These are phyloP conservation scores for Pseudogymnoascus sp. DNA, from an alignment of 2,329 filamentous ascomycete genomes.

Conservation along the genomic window DNA sequence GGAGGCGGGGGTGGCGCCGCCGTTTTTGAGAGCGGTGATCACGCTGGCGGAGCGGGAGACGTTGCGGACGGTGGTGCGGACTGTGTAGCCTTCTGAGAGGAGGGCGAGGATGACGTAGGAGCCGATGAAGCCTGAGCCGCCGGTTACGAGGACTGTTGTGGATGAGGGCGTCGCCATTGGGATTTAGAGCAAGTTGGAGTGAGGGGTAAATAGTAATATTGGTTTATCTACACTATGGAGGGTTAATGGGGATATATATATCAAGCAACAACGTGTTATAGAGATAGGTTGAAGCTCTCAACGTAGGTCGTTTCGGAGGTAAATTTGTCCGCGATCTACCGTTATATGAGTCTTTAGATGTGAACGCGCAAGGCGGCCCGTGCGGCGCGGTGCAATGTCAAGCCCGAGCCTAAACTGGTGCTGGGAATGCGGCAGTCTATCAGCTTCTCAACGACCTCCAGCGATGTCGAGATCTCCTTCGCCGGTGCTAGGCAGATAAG, in stretches of 20 bases:
- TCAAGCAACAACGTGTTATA: not conserved
- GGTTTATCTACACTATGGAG: not conserved
- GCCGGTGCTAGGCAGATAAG: slow-evolving; percentile 25
- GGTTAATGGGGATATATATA: not conserved
- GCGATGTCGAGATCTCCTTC: slow-evolving; percentile 20
- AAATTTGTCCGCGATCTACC: not conserved
- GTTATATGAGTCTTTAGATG: not conserved
- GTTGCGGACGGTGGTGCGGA: slow-evolving; percentile 27
- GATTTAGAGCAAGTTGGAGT: not conserved
- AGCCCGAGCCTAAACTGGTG: not conserved
- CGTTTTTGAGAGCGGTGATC: slow-evolving; percentile 20
- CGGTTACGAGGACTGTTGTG: slow-evolving; percentile 25
- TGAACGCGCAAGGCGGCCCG: not conserved
- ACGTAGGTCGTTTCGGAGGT: not conserved
- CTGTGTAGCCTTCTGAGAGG: slow-evolving; percentile 22
- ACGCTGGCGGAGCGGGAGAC: slow-evolving; percentile 21
- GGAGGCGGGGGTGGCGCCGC: slow-evolving; percentile 16
- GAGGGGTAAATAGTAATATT: not conserved
- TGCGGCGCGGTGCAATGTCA: not conserved
- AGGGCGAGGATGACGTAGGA: slow-evolving; percentile 25
- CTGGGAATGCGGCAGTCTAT: slow-evolving; percentile 25
- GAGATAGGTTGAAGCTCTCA: not conserved
- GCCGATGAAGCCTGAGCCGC: slow-evolving; percentile 28
- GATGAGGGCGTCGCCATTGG: slow-evolving; percentile 6
- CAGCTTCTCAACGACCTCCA: slow-evolving; percentile 22